A percentile compares a stretch with the other conserved stretches of the same genome.
phyloP scores from a whole-genome alignment of 2,329 filamentous ascomycete genomes.

The Hypoxylon sp. region DNA sequence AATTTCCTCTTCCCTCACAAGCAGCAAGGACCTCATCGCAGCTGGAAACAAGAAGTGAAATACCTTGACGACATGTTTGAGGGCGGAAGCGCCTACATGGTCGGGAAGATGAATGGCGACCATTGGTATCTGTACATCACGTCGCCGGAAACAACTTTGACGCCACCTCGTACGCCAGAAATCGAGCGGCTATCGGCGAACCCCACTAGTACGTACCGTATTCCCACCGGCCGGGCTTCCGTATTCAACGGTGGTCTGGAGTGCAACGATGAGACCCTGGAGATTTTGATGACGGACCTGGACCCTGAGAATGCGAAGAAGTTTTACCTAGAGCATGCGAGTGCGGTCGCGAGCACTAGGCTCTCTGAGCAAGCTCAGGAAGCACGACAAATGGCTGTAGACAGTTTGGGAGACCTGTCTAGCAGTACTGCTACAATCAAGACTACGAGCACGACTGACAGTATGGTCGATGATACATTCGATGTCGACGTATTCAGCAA shows the following conservation, averaged over 20 bases:
- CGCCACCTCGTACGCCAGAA: slow-evolving; percentile 81
- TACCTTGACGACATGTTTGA: slow-evolving; percentile 92
- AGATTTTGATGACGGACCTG: slow-evolving; percentile 77
- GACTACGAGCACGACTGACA: slow-evolving; percentile 52
- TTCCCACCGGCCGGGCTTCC: slow-evolving; percentile 58
- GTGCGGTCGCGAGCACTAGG: slow-evolving; percentile 85
- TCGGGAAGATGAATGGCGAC: slow-evolving; percentile 99
- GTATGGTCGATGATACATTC: slow-evolving; percentile 64
- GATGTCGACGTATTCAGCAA: slow-evolving; percentile 90
- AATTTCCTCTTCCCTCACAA: slow-evolving; percentile 96
- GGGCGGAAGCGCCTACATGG: slow-evolving; percentile 97
- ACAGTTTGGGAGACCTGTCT: slow-evolving; percentile 67
- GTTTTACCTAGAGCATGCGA: slow-evolving; percentile 77
- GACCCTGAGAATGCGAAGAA: slow-evolving; percentile 74
- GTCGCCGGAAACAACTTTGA: slow-evolving; percentile 79
- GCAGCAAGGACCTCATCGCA: slow-evolving; percentile 92
- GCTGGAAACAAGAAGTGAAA: slow-evolving; percentile 96
- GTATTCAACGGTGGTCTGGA: slow-evolving; percentile 52
- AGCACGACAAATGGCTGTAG: slow-evolving; percentile 66
- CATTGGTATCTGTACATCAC: slow-evolving; percentile 99
- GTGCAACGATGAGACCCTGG: slow-evolving; percentile 76
- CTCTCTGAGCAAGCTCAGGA: slow-evolving; percentile 73
- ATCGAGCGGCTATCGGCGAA: slow-evolving; percentile 51
- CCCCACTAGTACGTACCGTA: slow-evolving; percentile 61
- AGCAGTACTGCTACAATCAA: slow-evolving; percentile 52